A percentile compares a stretch with the other conserved stretches of the same genome.
phyloP scores from a whole-genome alignment of 768 basidiomycete species.

The Collybia mongolica region DNA sequence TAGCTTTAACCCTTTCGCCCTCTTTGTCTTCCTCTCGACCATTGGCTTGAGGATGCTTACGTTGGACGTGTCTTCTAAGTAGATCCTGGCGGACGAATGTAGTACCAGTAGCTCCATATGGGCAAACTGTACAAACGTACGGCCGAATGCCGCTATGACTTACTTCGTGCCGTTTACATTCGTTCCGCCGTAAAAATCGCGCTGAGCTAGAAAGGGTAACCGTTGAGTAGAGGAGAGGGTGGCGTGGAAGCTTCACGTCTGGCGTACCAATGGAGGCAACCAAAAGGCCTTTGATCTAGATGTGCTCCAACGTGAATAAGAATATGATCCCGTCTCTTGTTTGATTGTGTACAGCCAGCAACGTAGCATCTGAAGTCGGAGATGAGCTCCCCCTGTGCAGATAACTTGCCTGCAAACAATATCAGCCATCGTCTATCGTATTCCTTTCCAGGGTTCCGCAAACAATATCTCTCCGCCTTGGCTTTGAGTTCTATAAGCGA shows the following conservation, averaged over 20 bases:
- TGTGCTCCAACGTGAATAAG: constrained; percentile 73
- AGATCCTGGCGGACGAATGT: constrained; percentile 70
- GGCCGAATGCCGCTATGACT: constrained; percentile 62
- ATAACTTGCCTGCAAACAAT: constrained; percentile 66
- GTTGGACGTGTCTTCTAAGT: constrained; percentile 61
- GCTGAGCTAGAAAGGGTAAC: constrained; percentile 41
- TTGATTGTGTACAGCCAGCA: constrained; percentile 60
- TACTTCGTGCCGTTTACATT: constrained; percentile 73
- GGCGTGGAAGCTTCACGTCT: too few relatives aligned
- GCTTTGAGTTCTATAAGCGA: constrained; percentile 49
- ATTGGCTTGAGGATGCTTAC: constrained; percentile 45
- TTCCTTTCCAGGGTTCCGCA: constrained; percentile 52
- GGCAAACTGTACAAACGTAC: constrained; percentile 57
- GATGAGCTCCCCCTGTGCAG: constrained; percentile 52
- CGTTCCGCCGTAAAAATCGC: constrained; percentile 71
- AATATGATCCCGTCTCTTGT: constrained; percentile 75
- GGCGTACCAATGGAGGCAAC: constrained; percentile 58
- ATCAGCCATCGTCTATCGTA: constrained; percentile 67
- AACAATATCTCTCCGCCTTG: constrained; percentile 53
- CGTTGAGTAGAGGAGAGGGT: background rate
- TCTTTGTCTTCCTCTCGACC: constrained; percentile 20
- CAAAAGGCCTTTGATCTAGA: constrained; percentile 65
- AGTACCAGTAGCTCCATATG: constrained; percentile 30
- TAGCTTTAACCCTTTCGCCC: background rate
- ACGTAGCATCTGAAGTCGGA: constrained; percentile 70